phyloP scores from a whole-genome alignment of 768 basidiomycete genomes.

The Leccinum obscurum region DNA sequence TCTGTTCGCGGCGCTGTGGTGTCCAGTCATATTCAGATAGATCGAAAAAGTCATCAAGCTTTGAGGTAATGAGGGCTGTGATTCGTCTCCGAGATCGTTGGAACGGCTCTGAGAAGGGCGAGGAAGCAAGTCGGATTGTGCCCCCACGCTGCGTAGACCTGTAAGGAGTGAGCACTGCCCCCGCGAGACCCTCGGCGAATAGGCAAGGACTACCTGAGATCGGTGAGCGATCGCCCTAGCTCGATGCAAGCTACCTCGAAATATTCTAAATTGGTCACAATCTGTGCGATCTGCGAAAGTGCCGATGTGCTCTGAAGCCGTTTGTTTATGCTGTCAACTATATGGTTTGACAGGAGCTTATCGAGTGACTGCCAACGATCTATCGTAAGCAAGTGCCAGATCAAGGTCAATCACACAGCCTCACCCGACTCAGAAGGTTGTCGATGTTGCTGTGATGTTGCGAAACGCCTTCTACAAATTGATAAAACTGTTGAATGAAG shows the following conservation, averaged over 20 bases:
- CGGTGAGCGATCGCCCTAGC: conserved; percentile 81
- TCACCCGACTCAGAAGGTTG: conserved; percentile 84
- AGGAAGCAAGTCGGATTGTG: conserved; percentile 65
- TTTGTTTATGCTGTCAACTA: conserved; percentile 73
- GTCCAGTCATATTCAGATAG: conserved; percentile 96
- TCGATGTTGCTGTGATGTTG: conserved; percentile 92
- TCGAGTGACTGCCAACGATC: conserved; percentile 70
- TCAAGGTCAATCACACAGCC: conserved; percentile 3
- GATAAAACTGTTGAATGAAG: conserved; percentile 94
- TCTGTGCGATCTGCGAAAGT: conserved; percentile 89
- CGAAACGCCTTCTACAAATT: conserved; percentile 93
- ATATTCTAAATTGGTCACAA: conserved; percentile 90
- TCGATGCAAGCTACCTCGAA: conserved; percentile 84
- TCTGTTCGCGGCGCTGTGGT: conserved; percentile 63
- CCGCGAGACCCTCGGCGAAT: background rate
- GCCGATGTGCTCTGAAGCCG: conserved; percentile 75
- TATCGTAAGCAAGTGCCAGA: conserved; percentile 5
- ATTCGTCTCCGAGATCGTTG: conserved; percentile 73
- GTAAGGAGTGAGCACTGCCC: conserved; percentile 10
- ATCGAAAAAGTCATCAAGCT: conserved; percentile 95
- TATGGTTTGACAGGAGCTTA: conserved; percentile 70
- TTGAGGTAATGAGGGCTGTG: conserved; percentile 79
- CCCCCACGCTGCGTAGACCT: conserved; percentile 87
- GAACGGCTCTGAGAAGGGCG: conserved; percentile 70
- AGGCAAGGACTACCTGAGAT: conserved; percentile 59